Conservation (phyloP, 768 basidiomycete genomes). For the Rhodosporidiobolus odoratus region DNA sequence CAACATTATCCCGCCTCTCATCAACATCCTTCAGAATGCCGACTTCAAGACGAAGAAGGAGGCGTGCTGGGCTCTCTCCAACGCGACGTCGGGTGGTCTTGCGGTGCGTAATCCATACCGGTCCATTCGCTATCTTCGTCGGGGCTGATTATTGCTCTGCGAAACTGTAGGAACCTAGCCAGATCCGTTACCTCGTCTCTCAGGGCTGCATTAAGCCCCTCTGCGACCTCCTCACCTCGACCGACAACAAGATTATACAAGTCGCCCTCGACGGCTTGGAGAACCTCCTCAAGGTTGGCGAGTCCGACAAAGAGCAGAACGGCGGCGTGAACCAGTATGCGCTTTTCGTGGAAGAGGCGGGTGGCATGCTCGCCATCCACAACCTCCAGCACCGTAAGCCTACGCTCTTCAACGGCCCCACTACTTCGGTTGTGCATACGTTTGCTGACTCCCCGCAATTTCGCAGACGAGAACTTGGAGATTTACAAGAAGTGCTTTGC, state of each 20-base stretch:
- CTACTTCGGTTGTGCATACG: background rate
- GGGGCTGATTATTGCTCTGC: no score
- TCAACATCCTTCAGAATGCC: slow-evolving; percentile 94
- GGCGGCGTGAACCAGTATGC: slow-evolving; percentile 90
- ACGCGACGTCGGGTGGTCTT: slow-evolving; percentile 95
- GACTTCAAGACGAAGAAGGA: slow-evolving; percentile 99
- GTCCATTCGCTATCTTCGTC: no score
- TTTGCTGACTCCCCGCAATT: slow-evolving; percentile 1
- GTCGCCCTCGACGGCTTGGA: slow-evolving; percentile 97
- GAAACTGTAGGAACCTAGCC: slow-evolving; percentile 91
- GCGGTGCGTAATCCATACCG: no score
- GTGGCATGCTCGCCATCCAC: slow-evolving; percentile 98
- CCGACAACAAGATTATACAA: slow-evolving; percentile 99
- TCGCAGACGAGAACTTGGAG: no score
- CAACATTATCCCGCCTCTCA: slow-evolving; percentile 93
- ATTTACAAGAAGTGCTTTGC: slow-evolving; percentile 99
- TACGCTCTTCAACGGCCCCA: background rate
- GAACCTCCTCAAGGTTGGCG: slow-evolving; percentile 96
- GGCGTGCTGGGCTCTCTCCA: slow-evolving; percentile 99
- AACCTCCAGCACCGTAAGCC: slow-evolving; percentile 97
- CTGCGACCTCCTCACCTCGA: slow-evolving; percentile 90
- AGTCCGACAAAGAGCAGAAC: slow-evolving; percentile 77
- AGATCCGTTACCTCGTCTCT: slow-evolving; percentile 94
- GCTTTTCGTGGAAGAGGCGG: slow-evolving; percentile 90
- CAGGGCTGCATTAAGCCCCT: slow-evolving; percentile 99